These are phyloP conservation scores for Dictyostelium brefeldianum DNA, from an alignment of 78 protist genomes.

Conservation along the genomic window DNA sequence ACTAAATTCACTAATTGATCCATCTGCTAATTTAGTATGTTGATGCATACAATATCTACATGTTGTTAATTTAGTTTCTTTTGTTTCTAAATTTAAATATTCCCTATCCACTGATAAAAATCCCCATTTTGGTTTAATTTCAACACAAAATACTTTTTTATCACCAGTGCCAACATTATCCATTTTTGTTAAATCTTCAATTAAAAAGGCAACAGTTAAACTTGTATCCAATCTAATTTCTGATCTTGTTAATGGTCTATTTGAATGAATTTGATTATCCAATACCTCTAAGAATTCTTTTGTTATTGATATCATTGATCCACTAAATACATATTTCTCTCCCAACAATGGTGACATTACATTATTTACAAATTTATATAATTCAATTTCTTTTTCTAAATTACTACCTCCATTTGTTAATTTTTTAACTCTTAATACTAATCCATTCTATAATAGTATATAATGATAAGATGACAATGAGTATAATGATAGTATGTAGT, in stretches of 20 bases:
- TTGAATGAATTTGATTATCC: constrained; percentile 1
- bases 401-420: constrained; percentile 25
- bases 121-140: constrained; percentile 76
- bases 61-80: background rate
- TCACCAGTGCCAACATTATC: background rate
- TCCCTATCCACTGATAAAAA: background rate
- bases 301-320: constrained; percentile 21
- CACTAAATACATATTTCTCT: constrained; percentile 53
- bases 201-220: constrained; percentile 19
- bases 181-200: constrained; percentile 34
- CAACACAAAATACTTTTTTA: constrained; percentile 17
- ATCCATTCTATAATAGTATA: constrained; percentile 22
- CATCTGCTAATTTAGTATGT: constrained; percentile 36
- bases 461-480: too few relatives aligned
- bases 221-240: background rate
- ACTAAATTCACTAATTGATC: constrained; percentile 12
- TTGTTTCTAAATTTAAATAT: background rate
- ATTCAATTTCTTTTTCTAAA: constrained; percentile 30
- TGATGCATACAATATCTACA: constrained; percentile 83
- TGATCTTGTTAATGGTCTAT: constrained; percentile 46
- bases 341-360: constrained; percentile 47
- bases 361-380: constrained; percentile 14
- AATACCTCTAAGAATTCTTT: constrained; percentile 15
- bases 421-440: constrained; percentile 39
- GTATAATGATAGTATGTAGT: too few relatives aligned